Evolutionary conservation across 352 stramenopile genomes (phyloP), one percentile per base, ranked within the genome.

Genomic region (Achlya hypogyna): DNA sequence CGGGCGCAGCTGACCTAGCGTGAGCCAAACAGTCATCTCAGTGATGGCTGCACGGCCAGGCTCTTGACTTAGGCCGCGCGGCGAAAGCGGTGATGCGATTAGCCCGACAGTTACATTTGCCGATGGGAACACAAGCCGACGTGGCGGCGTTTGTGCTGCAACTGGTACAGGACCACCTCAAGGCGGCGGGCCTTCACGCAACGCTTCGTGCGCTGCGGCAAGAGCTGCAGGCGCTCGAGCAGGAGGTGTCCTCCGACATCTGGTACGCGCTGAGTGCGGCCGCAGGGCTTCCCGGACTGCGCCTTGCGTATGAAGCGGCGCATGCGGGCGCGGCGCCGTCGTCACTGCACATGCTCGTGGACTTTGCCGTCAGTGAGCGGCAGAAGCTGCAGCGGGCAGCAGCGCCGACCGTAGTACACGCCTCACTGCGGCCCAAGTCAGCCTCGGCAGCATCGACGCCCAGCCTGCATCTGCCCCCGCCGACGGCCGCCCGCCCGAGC

Each of bases 111-210:
- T 9, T 18, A 3, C n/a, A n/a, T n/a, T n/a, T n/a, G n/a, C n/a
- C n/a, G n/a, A n/a, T n/a, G n/a, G n/a, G n/a, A 49, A 49, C 42
- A 49, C 49, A 56, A 56, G 31, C 25, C 8, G 49, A 56, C 31
- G 42, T 42, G 5, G 54, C n/a, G 31, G 34, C 32, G 10, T 67
- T 67, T 31, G 32, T 49, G 47, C n/a, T 43, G n/a, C 27, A 59
- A 20, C 34, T 67, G 4, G 51, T 67, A 22, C 60, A 67, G 34
- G 60, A 67, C n/a, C 34, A 51, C 34, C 34, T 67, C 32, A 58
- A 67, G 20, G 14, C 20, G 5, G 9, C 22, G 9, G 42, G 51
- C n/a, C 20, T 67, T 5, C 43, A 47, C 31, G 29, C 25, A n/a
- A 67, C 47, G 6, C 27, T 59, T 9, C 16, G 38, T 4, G 43